Percentiles rank a stretch among this genome's conserved stretches.
phyloP scores from a whole-genome alignment of 1,284 basidiomycete species.

The Heimioporus punctisporus region DNA sequence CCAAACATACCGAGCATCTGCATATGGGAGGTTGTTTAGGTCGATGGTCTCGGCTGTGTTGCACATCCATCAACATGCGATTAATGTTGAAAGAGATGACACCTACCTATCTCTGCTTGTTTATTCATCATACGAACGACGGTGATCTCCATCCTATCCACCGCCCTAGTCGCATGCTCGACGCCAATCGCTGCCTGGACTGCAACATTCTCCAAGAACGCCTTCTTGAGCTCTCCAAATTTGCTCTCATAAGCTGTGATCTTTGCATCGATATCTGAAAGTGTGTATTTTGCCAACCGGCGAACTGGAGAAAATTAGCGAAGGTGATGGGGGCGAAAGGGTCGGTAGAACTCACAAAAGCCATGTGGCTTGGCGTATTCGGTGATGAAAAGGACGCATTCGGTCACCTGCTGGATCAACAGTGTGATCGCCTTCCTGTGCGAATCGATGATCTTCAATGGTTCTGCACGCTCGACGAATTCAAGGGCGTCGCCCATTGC shows the following conservation, averaged over 20 bases:
- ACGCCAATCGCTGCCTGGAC: no score
- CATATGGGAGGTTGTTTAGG: neutral
- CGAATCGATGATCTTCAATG: no score
- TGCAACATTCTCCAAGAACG: slow-evolving; percentile 1
- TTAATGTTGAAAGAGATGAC: neutral
- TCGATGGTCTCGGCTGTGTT: neutral
- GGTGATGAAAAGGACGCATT: neutral
- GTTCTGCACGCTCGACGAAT: no score
- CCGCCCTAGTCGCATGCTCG: no score
- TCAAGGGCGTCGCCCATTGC: no score
- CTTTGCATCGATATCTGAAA: neutral
- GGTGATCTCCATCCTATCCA: no score
- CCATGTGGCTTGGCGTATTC: neutral
- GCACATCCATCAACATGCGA: neutral
- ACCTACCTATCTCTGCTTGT: neutral
- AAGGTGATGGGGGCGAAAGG: neutral
- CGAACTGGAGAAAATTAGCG: neutral
- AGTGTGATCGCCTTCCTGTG: neutral
- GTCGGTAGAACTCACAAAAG: neutral
- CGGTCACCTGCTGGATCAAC: neutral
- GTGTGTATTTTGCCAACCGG: neutral
- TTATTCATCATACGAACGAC: neutral
- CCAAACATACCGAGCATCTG: neutral
- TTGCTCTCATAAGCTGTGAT: slow-evolving; percentile 5
- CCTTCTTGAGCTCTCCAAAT: neutral